Evolutionary conservation across 2,329 filamentous ascomycete species (phyloP).

Genomic region (Fusarium camptoceras): DNA sequence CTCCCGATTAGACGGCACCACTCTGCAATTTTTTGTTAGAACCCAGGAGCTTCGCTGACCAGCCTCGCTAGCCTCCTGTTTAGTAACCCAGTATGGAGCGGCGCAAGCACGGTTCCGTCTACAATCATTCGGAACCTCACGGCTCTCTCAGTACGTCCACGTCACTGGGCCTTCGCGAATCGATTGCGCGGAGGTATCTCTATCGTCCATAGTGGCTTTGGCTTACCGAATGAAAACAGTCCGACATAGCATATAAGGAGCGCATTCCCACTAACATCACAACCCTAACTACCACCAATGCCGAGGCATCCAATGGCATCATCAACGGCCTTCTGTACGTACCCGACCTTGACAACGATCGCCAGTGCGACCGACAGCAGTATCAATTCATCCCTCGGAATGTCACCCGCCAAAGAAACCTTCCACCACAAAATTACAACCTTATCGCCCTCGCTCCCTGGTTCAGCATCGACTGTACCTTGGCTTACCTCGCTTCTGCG

Average conservation of each 20-base stretch:
- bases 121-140: conserved; percentile 69
- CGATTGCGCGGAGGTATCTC: conserved; percentile 1
- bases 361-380: conserved; percentile 73
- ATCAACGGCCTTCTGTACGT: conserved; percentile 88
- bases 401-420: conserved; percentile 77
- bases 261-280: conserved; percentile 71
- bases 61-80: conserved; percentile 63
- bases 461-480: conserved; percentile 79
- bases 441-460: conserved; percentile 88
- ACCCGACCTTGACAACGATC: conserved; percentile 70
- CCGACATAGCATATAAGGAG: conserved; percentile 65
- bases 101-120: conserved; percentile 61
- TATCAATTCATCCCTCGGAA: conserved; percentile 77
- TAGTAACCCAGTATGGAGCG: conserved; percentile 68
- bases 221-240: conserved; percentile 48
- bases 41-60: conserved; percentile 33
- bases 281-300: conserved; percentile 78
- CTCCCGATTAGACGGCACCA: neutral
- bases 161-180: neutral
- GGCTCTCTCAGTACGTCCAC: conserved; percentile 62
- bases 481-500: conserved; percentile 75
- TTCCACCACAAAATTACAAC: conserved; percentile 76
- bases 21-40: conserved; percentile 4
- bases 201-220: neutral
- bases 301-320: conserved; percentile 67